phyloP scores from a whole-genome alignment of 208 protist genomes.

The Leishmania aethiopica region DNA sequence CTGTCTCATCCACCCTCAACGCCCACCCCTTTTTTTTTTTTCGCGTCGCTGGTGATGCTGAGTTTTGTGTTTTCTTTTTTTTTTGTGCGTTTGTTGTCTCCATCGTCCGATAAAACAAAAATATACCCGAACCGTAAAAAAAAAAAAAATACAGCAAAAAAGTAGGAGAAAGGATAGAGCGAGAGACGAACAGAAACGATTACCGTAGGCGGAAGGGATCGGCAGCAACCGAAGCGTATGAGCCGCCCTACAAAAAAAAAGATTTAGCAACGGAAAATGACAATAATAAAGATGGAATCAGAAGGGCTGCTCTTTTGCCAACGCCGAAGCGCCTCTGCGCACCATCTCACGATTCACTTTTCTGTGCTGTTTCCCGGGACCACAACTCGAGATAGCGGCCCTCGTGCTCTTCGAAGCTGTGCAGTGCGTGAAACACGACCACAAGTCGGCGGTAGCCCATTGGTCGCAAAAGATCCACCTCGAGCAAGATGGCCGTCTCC shows the following conservation, averaged over 20 bases:
- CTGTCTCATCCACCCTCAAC: not conserved
- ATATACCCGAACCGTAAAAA: too few species aligned
- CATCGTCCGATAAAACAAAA: too few species aligned
- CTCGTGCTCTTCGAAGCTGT: conserved; percentile 46
- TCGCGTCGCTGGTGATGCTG: not conserved
- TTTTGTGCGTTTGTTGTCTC: not conserved
- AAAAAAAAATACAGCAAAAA: too few species aligned
- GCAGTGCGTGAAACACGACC: conserved; percentile 45
- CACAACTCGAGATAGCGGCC: conserved; percentile 69
- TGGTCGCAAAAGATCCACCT: conserved; percentile 40
- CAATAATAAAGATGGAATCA: too few species aligned
- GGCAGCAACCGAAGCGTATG: too few species aligned
- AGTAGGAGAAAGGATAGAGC: too few species aligned
- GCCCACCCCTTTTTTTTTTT: not conserved
- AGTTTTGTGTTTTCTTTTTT: not conserved
- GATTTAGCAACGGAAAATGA: too few species aligned
- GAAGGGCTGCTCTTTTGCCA: not conserved
- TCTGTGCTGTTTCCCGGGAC: conserved; percentile 13
- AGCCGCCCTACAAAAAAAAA: too few species aligned
- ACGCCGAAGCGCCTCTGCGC: too few species aligned
- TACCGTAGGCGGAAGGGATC: too few species aligned
- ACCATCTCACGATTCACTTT: not conserved
- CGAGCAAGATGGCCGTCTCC: conserved; percentile 32
- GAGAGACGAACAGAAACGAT: too few species aligned
- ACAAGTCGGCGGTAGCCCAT: conserved; percentile 40